These are phyloP conservation scores for Pneumocystis canis DNA, from an alignment of 1,139 yeast genomes.

Conservation along the genomic window DNA sequence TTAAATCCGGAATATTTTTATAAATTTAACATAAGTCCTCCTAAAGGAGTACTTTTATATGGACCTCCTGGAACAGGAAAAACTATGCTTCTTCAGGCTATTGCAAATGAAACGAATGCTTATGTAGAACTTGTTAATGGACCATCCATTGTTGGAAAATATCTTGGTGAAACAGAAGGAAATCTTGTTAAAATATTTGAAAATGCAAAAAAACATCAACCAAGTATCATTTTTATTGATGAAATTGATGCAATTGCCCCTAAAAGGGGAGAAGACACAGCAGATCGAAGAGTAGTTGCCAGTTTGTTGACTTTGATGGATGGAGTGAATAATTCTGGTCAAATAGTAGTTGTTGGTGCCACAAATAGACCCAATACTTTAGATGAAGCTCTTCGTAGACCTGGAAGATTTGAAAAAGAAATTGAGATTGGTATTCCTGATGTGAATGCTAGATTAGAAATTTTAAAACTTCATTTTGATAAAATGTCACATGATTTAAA, in stretches of 20 bases:
- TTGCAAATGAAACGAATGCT: slow-evolving; percentile 55
- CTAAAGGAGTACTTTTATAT: slow-evolving; percentile 75
- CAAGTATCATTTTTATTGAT: slow-evolving; percentile 74
- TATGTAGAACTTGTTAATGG: slow-evolving; percentile 80
- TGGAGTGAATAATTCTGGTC: slow-evolving; percentile 46
- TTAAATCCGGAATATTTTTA: slow-evolving; percentile 62
- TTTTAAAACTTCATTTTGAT: slow-evolving; percentile 46
- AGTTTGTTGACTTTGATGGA: slow-evolving; percentile 81
- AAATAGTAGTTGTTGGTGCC: slow-evolving; percentile 67
- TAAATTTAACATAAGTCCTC: slow-evolving; percentile 79
- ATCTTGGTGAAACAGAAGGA: slow-evolving; percentile 84
- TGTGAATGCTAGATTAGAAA: slow-evolving; percentile 85
- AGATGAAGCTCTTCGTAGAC: slow-evolving; percentile 78
- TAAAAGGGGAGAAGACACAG: slow-evolving; percentile 54
- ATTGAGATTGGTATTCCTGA: slow-evolving; percentile 97
- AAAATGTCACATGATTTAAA: slow-evolving; percentile 57
- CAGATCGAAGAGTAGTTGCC: slow-evolving; percentile 79
- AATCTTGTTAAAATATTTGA: slow-evolving; percentile 65
- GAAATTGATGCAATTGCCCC: slow-evolving; percentile 89
- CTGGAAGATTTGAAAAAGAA: slow-evolving; percentile 89
- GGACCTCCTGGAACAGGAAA: slow-evolving; percentile 99
- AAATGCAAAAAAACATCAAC: slow-evolving; percentile 75
- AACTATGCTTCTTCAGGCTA: slow-evolving; percentile 70
- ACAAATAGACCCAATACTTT: slow-evolving; percentile 67
- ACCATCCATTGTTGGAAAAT: slow-evolving; percentile 82